Evolutionary conservation across 129 eudicot species (phyloP).

Genomic region (Saposhnikovia divaricata): DNA sequence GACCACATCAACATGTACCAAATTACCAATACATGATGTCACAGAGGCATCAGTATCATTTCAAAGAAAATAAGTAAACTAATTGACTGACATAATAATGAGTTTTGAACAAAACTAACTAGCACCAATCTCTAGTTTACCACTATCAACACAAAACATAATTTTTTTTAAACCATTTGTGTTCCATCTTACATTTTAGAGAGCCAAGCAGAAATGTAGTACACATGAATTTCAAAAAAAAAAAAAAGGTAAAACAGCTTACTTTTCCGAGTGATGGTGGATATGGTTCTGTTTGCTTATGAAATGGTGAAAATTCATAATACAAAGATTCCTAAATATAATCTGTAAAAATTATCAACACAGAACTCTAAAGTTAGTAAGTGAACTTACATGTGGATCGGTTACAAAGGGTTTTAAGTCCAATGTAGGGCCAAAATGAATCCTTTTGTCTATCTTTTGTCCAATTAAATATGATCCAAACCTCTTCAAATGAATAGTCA

Average conservation of each 20-base stretch:
- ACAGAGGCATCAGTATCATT: not conserved
- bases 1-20: not conserved
- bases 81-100: not conserved
- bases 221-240: not conserved
- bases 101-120: not conserved
- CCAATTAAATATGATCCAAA: conserved; percentile 73
- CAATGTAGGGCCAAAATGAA: conserved; percentile 56
- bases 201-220: not conserved
- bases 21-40: not conserved
- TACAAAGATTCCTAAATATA: not conserved
- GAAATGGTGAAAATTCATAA: not conserved
- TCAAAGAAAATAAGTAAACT: not conserved
- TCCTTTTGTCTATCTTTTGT: conserved; percentile 72
- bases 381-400: conserved; percentile 64
- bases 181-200: not conserved
- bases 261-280: not conserved
- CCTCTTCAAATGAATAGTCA: conserved; percentile 80
- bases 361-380: not conserved
- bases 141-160: not conserved
- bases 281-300: not conserved
- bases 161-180: not conserved
- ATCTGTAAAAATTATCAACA: not conserved
- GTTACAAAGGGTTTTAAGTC: conserved; percentile 80
- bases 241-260: not conserved
- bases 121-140: not conserved